Percentiles rank a stretch among this genome's conserved stretches.
These are phyloP conservation scores for Lepidium sativum DNA, from an alignment of 345 rosid genomes.

Conservation along the genomic window DNA sequence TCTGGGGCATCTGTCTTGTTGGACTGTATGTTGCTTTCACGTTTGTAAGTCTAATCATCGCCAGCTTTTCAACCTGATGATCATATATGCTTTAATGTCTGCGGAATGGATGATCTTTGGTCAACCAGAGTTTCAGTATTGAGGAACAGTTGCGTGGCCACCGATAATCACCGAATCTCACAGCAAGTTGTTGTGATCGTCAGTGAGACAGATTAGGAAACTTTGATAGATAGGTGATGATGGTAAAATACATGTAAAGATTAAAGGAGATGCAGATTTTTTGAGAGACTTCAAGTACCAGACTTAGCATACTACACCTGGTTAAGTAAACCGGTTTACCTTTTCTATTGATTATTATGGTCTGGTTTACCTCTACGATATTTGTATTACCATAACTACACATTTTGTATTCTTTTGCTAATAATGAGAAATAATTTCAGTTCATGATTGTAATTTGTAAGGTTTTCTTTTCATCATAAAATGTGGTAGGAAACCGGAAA, in stretches of 20 bases:
- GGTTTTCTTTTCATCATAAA: background rate
- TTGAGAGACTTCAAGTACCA: background rate
- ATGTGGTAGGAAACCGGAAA: background rate
- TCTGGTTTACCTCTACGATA: background rate
- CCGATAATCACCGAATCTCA: background rate
- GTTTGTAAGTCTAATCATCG: conserved; percentile 54
- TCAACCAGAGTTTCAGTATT: background rate
- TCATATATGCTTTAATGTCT: background rate
- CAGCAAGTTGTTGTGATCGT: background rate
- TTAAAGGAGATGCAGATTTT: background rate
- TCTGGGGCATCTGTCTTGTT: conserved; percentile 95
- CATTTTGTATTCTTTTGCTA: conserved; percentile 6
- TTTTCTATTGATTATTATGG: background rate
- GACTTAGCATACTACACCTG: background rate
- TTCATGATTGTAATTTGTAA: background rate
- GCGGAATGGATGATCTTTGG: background rate
- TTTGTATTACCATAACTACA: background rate
- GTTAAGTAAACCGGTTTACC: background rate
- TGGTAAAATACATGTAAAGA: conserved; percentile 6
- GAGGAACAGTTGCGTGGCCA: background rate
- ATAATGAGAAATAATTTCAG: background rate
- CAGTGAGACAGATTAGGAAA: background rate
- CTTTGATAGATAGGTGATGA: conserved; percentile 1
- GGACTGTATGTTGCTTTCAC: conserved; percentile 69
- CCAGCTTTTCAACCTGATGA: conserved; percentile 47